Evolutionary conservation across 2,329 filamentous ascomycete genomes (phyloP), one percentile per base, ranked within the genome.

Genomic region (Aureobasidium mangrovei): DNA sequence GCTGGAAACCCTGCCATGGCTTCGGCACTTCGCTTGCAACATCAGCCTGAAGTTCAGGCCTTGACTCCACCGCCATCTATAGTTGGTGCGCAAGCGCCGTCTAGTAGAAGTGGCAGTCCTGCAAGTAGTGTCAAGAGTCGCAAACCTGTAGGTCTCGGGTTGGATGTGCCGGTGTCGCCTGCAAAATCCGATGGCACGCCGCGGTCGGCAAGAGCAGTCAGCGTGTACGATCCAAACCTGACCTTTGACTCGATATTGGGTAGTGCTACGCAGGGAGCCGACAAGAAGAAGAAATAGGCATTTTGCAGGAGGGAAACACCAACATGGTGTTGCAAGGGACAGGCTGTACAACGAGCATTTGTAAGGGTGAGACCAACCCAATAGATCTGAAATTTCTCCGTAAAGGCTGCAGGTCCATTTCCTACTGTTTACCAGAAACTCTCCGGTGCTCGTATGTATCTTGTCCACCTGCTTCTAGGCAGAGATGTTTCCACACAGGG

Each of bases 161-260:
- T 77, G 12, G 74, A 77, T 59, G 71, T 72, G 18, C 61, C 76
- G 9, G 73, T 74, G 24, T 53, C 77, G 53, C 73, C 74, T 4
- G 66, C 75, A 33, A 65, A 65, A 28, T 72, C 73, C 7, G 66
- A 65, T 51, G 64, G 58, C 27, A 36, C 26, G n/a, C 12, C 35
- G n/a, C 47, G 24, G 2, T 49, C 58, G 8, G 62, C 64, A 35
- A 56, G 65, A 38, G 64, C 64, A 32, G 57, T 60, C 29, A 70
- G 60, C 44, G 44, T 52, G 41, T 64, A 67, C 5, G 65, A 69
- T 59, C 49, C 71, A 12, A 72, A 56, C 54, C 74, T 73, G 64
- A 77, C 74, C 1, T 77, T 77, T 58, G 74, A 77, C 61, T 69
- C 69, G 12, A 76, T 77, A 44, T 58, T 77, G n/a, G 69, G 64